Evolutionary conservation across 2,329 filamentous ascomycete genomes (phyloP).

Genomic region (Trichophyton benhamiae): DNA sequence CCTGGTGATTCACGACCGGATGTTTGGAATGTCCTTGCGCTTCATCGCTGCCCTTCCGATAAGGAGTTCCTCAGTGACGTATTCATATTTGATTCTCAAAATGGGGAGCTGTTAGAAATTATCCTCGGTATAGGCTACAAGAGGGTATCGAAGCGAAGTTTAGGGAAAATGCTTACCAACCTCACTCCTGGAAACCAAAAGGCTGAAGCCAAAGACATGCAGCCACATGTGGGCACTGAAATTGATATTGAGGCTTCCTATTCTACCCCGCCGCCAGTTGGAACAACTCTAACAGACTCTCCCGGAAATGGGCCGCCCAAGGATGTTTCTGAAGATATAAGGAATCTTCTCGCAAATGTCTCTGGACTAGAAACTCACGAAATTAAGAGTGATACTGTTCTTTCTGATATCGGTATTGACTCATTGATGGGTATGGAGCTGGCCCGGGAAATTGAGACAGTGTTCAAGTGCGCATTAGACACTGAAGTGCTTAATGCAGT

Average conservation of each 20-base stretch:
- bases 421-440: constrained; percentile 38
- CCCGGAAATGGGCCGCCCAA: not conserved
- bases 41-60: constrained; percentile 4
- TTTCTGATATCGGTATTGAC: constrained; percentile 40
- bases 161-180: constrained; percentile 2
- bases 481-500: constrained; percentile 5
- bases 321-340: constrained; percentile 1
- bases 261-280: not conserved
- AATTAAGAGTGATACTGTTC: constrained; percentile 25
- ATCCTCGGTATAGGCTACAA: constrained; percentile 7
- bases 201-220: not conserved
- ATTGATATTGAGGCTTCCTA: not conserved
- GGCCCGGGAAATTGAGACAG: constrained; percentile 8
- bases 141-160: constrained; percentile 1
- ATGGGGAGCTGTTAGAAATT: constrained; percentile 5
- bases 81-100: constrained; percentile 4
- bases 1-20: not conserved
- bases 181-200: not conserved
- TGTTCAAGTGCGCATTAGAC: constrained; percentile 7
- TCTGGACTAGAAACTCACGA: constrained; percentile 16
- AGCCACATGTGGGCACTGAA: not conserved
- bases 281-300: not conserved
- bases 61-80: constrained; percentile 5
- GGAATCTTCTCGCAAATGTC: not conserved
- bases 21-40: constrained; percentile 3